Percentiles rank a stretch among this genome's conserved stretches.
phyloP scores from a whole-genome alignment of 106 monocot species.

The Acanthochlamys bracteata region DNA sequence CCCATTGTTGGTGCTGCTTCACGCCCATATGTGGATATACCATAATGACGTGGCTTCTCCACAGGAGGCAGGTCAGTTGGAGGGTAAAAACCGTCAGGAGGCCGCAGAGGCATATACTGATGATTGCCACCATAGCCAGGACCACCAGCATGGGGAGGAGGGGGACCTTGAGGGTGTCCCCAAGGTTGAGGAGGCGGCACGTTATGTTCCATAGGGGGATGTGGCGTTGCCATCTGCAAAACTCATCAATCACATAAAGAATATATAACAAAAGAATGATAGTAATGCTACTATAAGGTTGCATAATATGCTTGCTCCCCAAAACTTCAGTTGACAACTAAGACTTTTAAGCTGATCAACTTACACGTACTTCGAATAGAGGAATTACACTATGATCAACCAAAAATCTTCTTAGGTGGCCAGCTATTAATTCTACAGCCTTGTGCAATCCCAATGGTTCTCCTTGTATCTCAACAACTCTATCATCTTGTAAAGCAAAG shows the following conservation, averaged over 20 bases:
- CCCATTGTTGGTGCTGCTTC: slow-evolving; percentile 44
- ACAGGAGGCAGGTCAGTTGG: slow-evolving; percentile 43
- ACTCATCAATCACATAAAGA: slow-evolving; percentile 2
- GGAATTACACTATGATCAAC: slow-evolving; percentile 61
- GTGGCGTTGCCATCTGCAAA: slow-evolving; percentile 42
- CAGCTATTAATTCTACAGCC: slow-evolving; percentile 46
- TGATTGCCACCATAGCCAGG: slow-evolving; percentile 52
- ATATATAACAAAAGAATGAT: not conserved
- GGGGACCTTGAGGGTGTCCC: slow-evolving; percentile 56
- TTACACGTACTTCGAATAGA: slow-evolving; percentile 48
- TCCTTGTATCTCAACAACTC: slow-evolving; percentile 72
- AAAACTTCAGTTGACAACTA: not conserved
- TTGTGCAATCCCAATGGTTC: slow-evolving; percentile 40
- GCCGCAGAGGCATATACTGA: slow-evolving; percentile 53
- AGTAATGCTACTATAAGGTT: not conserved
- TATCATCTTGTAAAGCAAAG: slow-evolving; percentile 56
- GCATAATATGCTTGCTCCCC: not conserved
- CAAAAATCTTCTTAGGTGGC: slow-evolving; percentile 55
- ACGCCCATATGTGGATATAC: slow-evolving; percentile 68
- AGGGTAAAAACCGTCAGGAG: slow-evolving; percentile 57
- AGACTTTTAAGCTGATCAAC: slow-evolving; percentile 1
- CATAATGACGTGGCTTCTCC: slow-evolving; percentile 74
- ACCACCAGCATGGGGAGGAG: slow-evolving; percentile 35
- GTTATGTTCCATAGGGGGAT: slow-evolving; percentile 49
- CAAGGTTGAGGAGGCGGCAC: slow-evolving; percentile 65